Base-by-base conservation (phyloP, 306 rosid genomes). In the Prunus davidiana region DNA sequence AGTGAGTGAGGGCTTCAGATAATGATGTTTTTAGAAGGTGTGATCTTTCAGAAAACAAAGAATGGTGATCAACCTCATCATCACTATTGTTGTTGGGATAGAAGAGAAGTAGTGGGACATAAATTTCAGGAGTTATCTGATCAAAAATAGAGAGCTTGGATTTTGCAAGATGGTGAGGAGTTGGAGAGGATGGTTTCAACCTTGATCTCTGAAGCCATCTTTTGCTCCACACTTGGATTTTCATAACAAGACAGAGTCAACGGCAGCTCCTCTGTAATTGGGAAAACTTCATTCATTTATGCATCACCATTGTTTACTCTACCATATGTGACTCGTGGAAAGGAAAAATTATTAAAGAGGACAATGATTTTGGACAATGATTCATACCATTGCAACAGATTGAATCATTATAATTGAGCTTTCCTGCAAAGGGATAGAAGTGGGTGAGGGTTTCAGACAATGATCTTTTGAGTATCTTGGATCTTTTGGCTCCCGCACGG, bases 371-470 rank as follows among this genome's bases (percentile, higher is more conserved):
- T 22, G 25, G 25, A 24, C 25, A 24, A 24, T 24, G 25, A 24
- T 24, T 24, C 25, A 24, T 24, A 24, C 25, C 25, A 24, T n/a
- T 66, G n/a, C 15, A 94, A 91, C 25, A 24, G 25, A 24, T 24
- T 24, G 25, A 1, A 24, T 24, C 25, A 24, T 24, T 24, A 24
- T 1, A 24, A 24, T 24, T 24, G 25, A 24, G 25, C 25, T 24
- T 24, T 24, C 25, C 25, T 12, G 92, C 87, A 0, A 89, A 68
- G 38, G 5, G 38, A 6, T 32, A 32, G 38, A 32, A 32, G 5
- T n/a, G 76, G 46, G 85, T 71, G 27, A 91, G 75, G 67, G 87
- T 69, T 47, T 85, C 30, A 3, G 92, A 81, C 30, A 89, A 27
- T 2, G 94, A 87, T 51, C 25, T 24, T 24, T 24, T 24, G 1